Percentiles rank a stretch among this genome's conserved stretches.
phyloP scores from a whole-genome alignment of 139 green algal genomes.

The Chlorella sp. region DNA sequence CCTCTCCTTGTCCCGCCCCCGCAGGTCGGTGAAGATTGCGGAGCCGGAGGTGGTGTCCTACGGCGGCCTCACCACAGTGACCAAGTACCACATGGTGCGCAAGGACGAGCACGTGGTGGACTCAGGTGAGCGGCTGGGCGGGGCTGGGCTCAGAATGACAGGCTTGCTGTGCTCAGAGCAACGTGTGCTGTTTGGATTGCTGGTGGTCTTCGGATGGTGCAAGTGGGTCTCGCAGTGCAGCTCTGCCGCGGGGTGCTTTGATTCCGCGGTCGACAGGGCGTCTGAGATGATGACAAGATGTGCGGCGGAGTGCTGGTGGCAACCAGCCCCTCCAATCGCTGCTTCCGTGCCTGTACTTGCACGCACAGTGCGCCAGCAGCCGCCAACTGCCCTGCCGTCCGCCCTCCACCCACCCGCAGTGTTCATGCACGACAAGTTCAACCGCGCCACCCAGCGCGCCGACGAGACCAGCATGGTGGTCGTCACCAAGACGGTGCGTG shows the following conservation, averaged over 20 bases:
- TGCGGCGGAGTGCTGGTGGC: too few species aligned
- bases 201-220: too few species aligned
- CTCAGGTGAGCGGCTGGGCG: constrained; percentile 25
- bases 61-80: constrained; percentile 84
- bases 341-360: too few species aligned
- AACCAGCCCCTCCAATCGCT: too few species aligned
- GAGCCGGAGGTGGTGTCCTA: constrained; percentile 59
- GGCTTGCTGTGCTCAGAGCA: too few species aligned
- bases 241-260: too few species aligned
- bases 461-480: constrained; percentile 60
- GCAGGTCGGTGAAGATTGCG: constrained; percentile 68
- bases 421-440: constrained; percentile 82
- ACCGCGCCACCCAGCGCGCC: neutral
- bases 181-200: too few species aligned
- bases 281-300: too few species aligned
- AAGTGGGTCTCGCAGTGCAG: too few species aligned
- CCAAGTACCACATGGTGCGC: constrained; percentile 82
- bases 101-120: constrained; percentile 88
- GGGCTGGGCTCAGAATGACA: neutral
- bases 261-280: too few species aligned
- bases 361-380: too few species aligned
- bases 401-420: neutral
- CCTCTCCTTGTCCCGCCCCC: neutral
- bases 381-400: neutral
- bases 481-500: constrained; percentile 50